Percentiles rank a stretch among this genome's conserved stretches.
Evolutionary conservation across 768 basidiomycete genomes (phyloP).

Genomic region (Leccinum subgranulosum): DNA sequence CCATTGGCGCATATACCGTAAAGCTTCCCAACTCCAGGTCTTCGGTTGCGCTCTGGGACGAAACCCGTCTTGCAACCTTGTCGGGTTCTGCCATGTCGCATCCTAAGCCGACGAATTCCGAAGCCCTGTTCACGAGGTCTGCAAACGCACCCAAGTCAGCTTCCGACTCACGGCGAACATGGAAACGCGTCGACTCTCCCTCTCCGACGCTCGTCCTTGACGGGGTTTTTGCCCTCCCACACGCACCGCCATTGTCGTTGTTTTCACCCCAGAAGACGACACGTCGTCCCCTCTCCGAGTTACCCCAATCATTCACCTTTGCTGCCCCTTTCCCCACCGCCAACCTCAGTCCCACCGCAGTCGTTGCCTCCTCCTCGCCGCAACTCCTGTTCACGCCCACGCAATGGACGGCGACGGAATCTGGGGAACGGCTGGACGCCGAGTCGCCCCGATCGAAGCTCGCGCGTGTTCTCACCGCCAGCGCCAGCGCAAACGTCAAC

Average conservation of each 20-base stretch:
- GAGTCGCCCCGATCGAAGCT: conserved; percentile 24
- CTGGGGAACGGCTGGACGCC: background rate
- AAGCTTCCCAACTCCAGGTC: conserved; percentile 12
- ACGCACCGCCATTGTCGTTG: background rate
- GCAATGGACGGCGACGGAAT: background rate
- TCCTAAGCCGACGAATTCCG: background rate
- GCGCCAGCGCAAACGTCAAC: background rate
- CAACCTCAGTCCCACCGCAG: background rate
- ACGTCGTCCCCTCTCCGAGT: background rate
- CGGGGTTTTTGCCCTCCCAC: conserved; percentile 20
- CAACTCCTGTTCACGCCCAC: background rate
- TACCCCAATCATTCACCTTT: background rate
- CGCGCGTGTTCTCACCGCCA: conserved; percentile 12
- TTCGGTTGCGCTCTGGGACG: background rate
- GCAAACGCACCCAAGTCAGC: background rate
- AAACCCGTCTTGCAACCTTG: background rate
- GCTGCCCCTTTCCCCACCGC: background rate
- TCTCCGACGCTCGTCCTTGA: conserved; percentile 20
- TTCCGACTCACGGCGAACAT: background rate
- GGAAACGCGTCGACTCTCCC: conserved; percentile 2
- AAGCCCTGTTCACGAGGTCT: background rate
- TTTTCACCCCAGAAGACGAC: background rate
- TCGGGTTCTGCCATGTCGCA: background rate
- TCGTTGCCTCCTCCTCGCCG: too few relatives aligned
- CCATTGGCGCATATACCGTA: conserved; percentile 7